Evolutionary conservation across 805 yeast species (phyloP), one percentile per base, ranked within the genome.

Genomic region (Yueomyces sp.): DNA sequence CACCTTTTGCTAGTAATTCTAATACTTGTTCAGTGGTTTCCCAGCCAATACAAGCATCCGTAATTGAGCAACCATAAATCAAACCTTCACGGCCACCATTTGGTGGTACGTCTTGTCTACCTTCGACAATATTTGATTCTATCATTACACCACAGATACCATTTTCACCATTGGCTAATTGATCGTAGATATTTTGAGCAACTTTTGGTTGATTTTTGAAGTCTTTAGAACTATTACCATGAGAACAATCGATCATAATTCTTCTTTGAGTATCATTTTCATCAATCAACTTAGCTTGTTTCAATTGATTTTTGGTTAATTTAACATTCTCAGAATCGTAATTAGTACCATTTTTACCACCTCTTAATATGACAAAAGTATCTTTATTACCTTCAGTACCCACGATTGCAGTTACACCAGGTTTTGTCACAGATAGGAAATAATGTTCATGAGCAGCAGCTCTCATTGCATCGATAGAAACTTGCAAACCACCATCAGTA

Each of bases 211-310:
- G 98, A 70, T 92, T 92, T 62, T 79, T 76, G 79, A 76, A 87
- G 69, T 92, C 92, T 68, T 92, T 92, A 66, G 74, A 79, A 36
- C 96, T 87, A 73, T 92, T 92, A 56, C 96, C 98, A 67, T 92
- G 98, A 40, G 96, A 88, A 68, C 96, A 92, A 68, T 92, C 98
- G 49, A 92, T 83, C 98, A 92, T 92, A 55, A 86, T 73, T 57
- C 90, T 74, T 46, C 81, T 75, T 42, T 74, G 72, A 9, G 59
- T 63, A 38, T 55, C 55, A 6, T 52, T 53, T 34, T 68, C 64
- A 54, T 66, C 67, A 28, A 74, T 67, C 49, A 64, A 67, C 53
- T 70, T 72, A 29, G 77, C 62, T 19, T 54, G 58, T 55, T 58
- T 65, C 54, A 85, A 74, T 60, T 76, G 75, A 32, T 63, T 69